phyloP scores from a whole-genome alignment of 495 filamentous ascomycete species.

The Neurospora sp. region DNA sequence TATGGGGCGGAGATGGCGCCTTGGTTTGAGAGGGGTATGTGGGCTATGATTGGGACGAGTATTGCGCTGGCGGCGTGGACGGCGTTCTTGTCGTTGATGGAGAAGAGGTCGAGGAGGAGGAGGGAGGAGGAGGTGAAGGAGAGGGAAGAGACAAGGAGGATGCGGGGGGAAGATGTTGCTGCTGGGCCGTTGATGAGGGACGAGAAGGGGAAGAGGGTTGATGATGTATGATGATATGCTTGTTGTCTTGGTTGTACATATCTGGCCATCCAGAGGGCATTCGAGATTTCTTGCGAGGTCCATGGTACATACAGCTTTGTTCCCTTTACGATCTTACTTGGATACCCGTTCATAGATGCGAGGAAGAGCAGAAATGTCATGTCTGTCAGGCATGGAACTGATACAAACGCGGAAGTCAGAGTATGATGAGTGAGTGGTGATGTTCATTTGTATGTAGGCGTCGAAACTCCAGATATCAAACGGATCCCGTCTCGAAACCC shows the following conservation, averaged over 20 bases:
- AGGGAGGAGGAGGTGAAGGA: not conserved
- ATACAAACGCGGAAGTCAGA: not conserved
- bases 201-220: not conserved
- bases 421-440: not conserved
- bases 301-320: not conserved
- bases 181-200: not conserved
- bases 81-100: conserved; percentile 31
- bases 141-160: not conserved
- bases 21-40: conserved; percentile 48
- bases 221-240: not conserved
- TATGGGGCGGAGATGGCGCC: conserved; percentile 50
- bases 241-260: not conserved
- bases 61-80: conserved; percentile 44
- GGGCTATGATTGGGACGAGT: conserved; percentile 47
- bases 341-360: not conserved
- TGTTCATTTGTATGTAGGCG: not conserved
- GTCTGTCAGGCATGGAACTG: not conserved
- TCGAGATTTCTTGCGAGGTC: not conserved
- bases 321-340: not conserved
- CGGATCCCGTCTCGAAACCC: not conserved
- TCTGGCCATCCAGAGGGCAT: not conserved
- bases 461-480: not conserved
- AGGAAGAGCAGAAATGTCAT: not conserved
- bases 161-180: not conserved
- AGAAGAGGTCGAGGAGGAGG: conserved; percentile 21